Evolutionary conservation across 2,329 filamentous ascomycete species (phyloP).

Genomic region (Epichloe festucae): DNA sequence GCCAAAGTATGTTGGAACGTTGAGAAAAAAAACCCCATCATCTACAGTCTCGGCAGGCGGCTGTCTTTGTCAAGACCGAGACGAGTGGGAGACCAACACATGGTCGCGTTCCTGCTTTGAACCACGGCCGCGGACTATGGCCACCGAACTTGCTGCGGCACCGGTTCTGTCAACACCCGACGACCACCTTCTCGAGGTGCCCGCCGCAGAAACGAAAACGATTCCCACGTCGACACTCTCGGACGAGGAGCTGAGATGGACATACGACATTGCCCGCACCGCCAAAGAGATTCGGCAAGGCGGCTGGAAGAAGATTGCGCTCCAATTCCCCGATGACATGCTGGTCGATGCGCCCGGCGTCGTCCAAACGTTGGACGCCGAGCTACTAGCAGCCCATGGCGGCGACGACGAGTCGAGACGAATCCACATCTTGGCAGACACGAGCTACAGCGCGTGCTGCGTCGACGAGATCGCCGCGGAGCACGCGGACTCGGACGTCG

Average conservation of each 20-base stretch:
- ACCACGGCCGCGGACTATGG: constrained; percentile 21
- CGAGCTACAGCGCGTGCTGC: constrained; percentile 92
- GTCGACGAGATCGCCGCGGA: constrained; percentile 95
- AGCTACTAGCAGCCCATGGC: constrained; percentile 13
- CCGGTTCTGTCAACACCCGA: constrained; percentile 54
- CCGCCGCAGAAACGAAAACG: constrained; percentile 24
- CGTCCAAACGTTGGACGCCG: constrained; percentile 39
- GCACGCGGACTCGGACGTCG: constrained; percentile 78
- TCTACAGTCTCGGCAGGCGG: no score
- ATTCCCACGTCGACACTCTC: constrained; percentile 21
- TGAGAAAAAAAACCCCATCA: neutral
- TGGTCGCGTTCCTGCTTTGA: neutral
- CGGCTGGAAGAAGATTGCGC: constrained; percentile 62
- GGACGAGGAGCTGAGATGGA: constrained; percentile 58
- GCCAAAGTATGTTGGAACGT: neutral
- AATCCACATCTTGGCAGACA: constrained; percentile 84
- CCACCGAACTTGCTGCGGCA: constrained; percentile 34
- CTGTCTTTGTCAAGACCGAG: no score
- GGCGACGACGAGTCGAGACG: constrained; percentile 12
- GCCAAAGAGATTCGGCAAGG: constrained; percentile 60
- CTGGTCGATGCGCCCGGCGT: constrained; percentile 73
- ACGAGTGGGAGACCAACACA: neutral
- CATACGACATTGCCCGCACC: constrained; percentile 79
- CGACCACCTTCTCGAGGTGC: constrained; percentile 42
- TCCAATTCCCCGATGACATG: constrained; percentile 97